phyloP scores from a whole-genome alignment of 306 rosid genomes.

The Rosa lucieae region DNA sequence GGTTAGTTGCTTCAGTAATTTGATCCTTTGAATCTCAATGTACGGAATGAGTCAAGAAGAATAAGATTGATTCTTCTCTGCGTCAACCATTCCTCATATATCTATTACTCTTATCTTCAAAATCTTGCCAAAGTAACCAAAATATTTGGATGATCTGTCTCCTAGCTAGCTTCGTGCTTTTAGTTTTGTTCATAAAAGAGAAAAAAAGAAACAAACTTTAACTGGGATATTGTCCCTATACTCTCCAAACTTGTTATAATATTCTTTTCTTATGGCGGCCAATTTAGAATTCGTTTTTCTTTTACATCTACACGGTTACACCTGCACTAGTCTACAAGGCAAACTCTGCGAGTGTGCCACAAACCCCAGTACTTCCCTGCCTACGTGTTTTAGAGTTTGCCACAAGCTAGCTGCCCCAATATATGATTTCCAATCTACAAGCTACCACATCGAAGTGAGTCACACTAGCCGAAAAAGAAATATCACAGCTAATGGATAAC shows the following conservation, averaged over 20 bases:
- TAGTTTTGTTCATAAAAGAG: neutral
- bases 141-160: neutral
- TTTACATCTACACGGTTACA: neutral
- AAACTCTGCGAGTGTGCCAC: neutral
- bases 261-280: neutral
- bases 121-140: slow-evolving; percentile 11
- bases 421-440: neutral
- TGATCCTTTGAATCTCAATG: slow-evolving; percentile 26
- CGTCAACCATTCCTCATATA: slow-evolving; percentile 30
- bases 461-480: slow-evolving; percentile 10
- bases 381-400: slow-evolving; percentile 1
- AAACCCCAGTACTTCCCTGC: neutral
- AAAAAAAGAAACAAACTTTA: neutral
- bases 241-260: neutral
- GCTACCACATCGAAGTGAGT: neutral
- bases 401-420: neutral
- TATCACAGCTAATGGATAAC: slow-evolving; percentile 6
- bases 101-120: slow-evolving; percentile 4
- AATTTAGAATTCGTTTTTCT: neutral
- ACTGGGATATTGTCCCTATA: neutral
- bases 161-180: neutral
- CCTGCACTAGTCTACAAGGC: neutral
- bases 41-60: slow-evolving; percentile 45
- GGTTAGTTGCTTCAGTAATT: slow-evolving; percentile 18
- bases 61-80: slow-evolving; percentile 43